Percentiles rank a stretch among this genome's conserved stretches.
phyloP scores from a whole-genome alignment of 345 rosid genomes.

The Mangifera indica region DNA sequence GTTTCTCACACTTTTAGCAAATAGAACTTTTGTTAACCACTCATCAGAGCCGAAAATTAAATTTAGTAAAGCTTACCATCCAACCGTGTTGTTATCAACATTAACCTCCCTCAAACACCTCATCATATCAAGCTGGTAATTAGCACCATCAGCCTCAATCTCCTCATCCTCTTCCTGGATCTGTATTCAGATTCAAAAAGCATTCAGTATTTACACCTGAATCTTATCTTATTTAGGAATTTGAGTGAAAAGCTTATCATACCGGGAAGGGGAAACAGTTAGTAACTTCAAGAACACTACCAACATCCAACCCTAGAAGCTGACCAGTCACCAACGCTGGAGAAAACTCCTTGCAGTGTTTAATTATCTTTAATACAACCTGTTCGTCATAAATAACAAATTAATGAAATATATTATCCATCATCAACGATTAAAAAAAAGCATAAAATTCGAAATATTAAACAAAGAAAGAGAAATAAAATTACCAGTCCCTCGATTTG shows the following conservation, averaged over 20 bases:
- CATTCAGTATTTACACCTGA: not conserved
- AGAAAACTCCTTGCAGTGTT: slow-evolving; percentile 96
- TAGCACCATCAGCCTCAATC: slow-evolving; percentile 98
- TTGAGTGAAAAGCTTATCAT: not conserved
- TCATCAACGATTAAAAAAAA: not conserved
- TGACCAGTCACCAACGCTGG: slow-evolving; percentile 96
- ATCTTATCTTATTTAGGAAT: not conserved
- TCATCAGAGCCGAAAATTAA: too few species aligned
- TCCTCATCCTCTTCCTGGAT: slow-evolving; percentile 92
- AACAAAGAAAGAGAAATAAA: not conserved
- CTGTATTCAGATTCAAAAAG: slow-evolving; percentile 29
- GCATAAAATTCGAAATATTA: not conserved
- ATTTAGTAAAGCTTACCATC: slow-evolving; percentile 54
- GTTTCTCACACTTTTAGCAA: too few species aligned
- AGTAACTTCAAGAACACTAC: slow-evolving; percentile 96
- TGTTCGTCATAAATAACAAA: slow-evolving; percentile 17
- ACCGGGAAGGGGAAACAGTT: slow-evolving; percentile 99
- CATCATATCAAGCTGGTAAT: slow-evolving; percentile 99
- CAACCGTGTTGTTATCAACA: slow-evolving; percentile 97
- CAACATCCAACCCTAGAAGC: slow-evolving; percentile 97
- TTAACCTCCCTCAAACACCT: slow-evolving; percentile 96
- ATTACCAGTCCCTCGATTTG: slow-evolving; percentile 96
- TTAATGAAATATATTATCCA: too few species aligned
- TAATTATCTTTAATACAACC: slow-evolving; percentile 91
- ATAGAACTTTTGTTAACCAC: too few species aligned